These are phyloP conservation scores for Phlebopus sp. DNA, from an alignment of 1,284 basidiomycete species.

Conservation along the genomic window DNA sequence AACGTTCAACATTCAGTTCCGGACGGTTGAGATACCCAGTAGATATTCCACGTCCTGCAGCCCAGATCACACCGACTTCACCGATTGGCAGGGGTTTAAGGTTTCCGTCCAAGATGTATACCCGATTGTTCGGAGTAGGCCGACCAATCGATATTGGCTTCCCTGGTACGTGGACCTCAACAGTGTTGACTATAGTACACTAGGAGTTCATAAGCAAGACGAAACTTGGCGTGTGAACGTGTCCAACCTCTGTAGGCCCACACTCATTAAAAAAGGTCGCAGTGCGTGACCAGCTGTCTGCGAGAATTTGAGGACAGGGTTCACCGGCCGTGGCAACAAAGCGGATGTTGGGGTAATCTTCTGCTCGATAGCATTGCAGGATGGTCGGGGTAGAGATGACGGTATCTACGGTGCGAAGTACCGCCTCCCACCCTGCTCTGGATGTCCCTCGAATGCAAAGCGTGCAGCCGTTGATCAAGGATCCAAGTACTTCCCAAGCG, in stretches of 20 bases:
- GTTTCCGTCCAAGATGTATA: constrained; percentile 54
- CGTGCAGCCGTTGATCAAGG: constrained; percentile 54
- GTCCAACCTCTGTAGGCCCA: constrained; percentile 47
- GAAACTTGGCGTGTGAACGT: background rate
- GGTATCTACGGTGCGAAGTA: constrained; percentile 56
- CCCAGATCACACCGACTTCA: constrained; percentile 56
- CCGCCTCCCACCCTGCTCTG: constrained; percentile 53
- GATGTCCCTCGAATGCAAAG: constrained; percentile 54
- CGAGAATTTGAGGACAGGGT: constrained; percentile 57
- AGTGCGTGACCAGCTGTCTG: constrained; percentile 48
- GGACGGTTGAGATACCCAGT: constrained; percentile 54
- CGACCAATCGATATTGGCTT: constrained; percentile 48
- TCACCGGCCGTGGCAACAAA: constrained; percentile 59
- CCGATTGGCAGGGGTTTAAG: constrained; percentile 52
- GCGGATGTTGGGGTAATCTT: constrained; percentile 56
- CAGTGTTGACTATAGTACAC: constrained; percentile 62
- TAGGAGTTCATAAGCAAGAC: constrained; percentile 16
- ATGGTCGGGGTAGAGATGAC: constrained; percentile 55
- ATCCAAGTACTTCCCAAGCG: constrained; percentile 60
- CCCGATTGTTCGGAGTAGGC: constrained; percentile 57
- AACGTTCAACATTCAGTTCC: constrained; percentile 52
- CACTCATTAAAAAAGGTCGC: constrained; percentile 47
- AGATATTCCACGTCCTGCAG: constrained; percentile 52
- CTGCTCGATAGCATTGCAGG: constrained; percentile 50
- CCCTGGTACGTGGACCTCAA: constrained; percentile 46